These are phyloP conservation scores for Russula virescens DNA, from an alignment of 768 basidiomycete genomes.

Conservation along the genomic window DNA sequence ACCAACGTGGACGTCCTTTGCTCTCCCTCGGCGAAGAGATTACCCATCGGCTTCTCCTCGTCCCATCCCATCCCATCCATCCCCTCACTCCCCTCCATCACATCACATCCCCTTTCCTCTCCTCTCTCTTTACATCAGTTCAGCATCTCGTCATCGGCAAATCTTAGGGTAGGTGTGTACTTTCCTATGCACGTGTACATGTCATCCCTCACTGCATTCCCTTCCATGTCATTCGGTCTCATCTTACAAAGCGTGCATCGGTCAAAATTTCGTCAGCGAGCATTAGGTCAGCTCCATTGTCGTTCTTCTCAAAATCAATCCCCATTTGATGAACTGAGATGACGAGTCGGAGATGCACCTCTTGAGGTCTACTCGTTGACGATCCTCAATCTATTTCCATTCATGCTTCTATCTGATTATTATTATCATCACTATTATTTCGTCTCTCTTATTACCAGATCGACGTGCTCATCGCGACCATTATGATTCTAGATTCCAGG, in stretches of 20 bases:
- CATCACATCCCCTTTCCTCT: too few species aligned
- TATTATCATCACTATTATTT: conserved; percentile 13
- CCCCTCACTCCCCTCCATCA: too few species aligned
- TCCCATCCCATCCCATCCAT: too few species aligned
- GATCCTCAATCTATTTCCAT: conserved; percentile 69
- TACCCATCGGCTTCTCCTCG: too few species aligned
- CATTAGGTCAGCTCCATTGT: conserved; percentile 8
- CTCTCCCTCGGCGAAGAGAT: too few species aligned
- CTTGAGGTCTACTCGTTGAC: conserved; percentile 48
- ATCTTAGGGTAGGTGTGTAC: too few species aligned
- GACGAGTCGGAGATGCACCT: conserved; percentile 74
- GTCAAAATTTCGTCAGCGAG: neutral
- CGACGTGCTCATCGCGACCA: conserved; percentile 22
- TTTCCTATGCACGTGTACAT: too few species aligned
- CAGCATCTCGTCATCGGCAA: too few species aligned
- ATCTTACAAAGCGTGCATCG: neutral
- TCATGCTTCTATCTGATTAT: conserved; percentile 80
- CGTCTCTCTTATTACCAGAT: conserved; percentile 12
- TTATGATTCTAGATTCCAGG: neutral
- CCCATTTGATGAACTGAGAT: conserved; percentile 46
- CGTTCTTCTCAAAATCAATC: neutral
- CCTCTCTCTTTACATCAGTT: too few species aligned
- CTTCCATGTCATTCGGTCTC: neutral
- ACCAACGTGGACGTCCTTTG: too few species aligned
- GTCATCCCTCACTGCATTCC: too few species aligned